Percentiles rank a stretch among this genome's conserved stretches.
These are phyloP conservation scores for Cutaneotrichosporon sp. DNA, from an alignment of 1,284 basidiomycete species.

Conservation along the genomic window DNA sequence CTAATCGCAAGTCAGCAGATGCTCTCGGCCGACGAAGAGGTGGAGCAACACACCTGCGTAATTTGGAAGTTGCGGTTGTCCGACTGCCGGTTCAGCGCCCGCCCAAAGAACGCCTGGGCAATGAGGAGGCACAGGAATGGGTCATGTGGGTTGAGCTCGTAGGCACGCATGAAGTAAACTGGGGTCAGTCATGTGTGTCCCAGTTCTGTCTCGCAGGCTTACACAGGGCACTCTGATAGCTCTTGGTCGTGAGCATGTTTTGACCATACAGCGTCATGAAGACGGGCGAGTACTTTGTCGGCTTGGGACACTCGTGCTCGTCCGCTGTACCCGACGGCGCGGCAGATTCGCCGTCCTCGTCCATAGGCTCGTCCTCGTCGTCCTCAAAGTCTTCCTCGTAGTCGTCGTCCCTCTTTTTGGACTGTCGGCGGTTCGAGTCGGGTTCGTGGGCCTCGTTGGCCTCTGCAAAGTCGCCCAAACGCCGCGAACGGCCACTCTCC, in stretches of 20 bases:
- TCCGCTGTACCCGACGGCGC: constrained; percentile 1
- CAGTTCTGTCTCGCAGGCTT: constrained; percentile 34
- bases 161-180: constrained; percentile 86
- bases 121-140: constrained; percentile 77
- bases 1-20: constrained; percentile 47
- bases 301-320: constrained; percentile 42
- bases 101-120: constrained; percentile 75
- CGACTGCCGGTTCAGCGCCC: constrained; percentile 86
- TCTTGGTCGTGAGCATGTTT: constrained; percentile 74
- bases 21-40: neutral
- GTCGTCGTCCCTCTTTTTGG: constrained; percentile 9
- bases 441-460: constrained; percentile 13
- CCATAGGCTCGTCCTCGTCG: constrained; percentile 18
- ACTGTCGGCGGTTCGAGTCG: neutral
- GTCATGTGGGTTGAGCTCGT: constrained; percentile 75
- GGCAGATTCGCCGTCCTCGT: constrained; percentile 13
- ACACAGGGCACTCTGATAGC: constrained; percentile 88
- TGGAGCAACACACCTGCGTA: constrained; percentile 58
- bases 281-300: constrained; percentile 68
- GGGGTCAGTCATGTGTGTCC: neutral
- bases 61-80: constrained; percentile 85
- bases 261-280: constrained; percentile 79
- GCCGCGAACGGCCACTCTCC: constrained; percentile 19
- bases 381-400: constrained; percentile 6
- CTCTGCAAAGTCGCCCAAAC: constrained; percentile 20